Evolutionary conservation across 176 grass and related monocot genomes (phyloP).

Genomic region (Zea mays): DNA sequence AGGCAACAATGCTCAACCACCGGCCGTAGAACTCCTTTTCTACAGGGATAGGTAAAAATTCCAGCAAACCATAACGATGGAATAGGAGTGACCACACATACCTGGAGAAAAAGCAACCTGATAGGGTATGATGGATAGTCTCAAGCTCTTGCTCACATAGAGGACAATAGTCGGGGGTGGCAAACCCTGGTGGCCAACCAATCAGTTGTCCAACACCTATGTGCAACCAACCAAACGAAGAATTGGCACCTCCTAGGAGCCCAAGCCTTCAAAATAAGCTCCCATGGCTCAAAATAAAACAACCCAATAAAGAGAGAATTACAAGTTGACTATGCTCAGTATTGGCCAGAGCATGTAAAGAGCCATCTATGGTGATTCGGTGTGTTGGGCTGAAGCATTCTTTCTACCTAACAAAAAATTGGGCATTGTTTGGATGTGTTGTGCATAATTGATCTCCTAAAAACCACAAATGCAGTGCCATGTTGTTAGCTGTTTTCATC

Average conservation of each 20-base stretch:
- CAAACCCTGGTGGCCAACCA: not conserved
- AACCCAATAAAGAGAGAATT: not conserved
- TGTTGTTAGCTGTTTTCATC: not conserved
- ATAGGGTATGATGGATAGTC: not conserved
- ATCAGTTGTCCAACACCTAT: not conserved
- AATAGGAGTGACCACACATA: not conserved
- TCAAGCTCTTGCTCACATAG: not conserved
- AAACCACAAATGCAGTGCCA: slow-evolving; percentile 1
- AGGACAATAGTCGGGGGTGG: not conserved
- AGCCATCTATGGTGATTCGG: too few relatives aligned
- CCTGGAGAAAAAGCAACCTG: not conserved
- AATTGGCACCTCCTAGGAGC: not conserved
- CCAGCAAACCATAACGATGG: not conserved
- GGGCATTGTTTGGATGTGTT: not conserved
- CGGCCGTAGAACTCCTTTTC: slow-evolving; percentile 47
- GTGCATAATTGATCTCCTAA: slow-evolving; percentile 4
- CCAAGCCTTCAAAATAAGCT: not conserved
- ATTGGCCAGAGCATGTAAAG: too few relatives aligned
- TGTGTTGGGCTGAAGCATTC: not conserved
- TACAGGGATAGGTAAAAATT: not conserved
- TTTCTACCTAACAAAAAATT: not conserved
- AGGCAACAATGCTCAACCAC: not conserved
- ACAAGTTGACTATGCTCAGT: not conserved
- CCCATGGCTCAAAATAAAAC: not conserved
- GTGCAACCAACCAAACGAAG: not conserved